phyloP scores from a whole-genome alignment of 495 filamentous ascomycete species.

The Podospora pseudoanserina region DNA sequence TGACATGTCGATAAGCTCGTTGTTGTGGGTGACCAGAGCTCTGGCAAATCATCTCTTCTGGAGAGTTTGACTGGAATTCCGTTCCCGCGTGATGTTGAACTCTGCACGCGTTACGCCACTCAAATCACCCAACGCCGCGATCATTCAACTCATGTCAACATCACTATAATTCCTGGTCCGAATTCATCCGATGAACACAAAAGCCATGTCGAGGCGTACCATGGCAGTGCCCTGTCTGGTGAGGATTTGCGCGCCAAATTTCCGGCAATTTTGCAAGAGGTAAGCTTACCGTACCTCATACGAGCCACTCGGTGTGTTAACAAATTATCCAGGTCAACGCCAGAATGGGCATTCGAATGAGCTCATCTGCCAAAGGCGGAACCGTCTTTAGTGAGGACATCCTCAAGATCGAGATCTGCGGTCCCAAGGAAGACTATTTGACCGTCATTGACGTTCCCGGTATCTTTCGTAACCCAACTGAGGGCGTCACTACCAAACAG shows the following conservation, averaged over 20 bases:
- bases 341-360: slow-evolving; percentile 36
- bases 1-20: slow-evolving; percentile 34
- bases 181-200: slow-evolving; percentile 24
- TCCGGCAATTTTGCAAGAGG: slow-evolving; percentile 25
- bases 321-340: slow-evolving; percentile 28
- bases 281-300: slow-evolving; percentile 9
- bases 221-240: slow-evolving; percentile 9
- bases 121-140: slow-evolving; percentile 48
- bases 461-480: slow-evolving; percentile 55
- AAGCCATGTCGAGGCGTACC: slow-evolving; percentile 19
- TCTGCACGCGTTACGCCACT: slow-evolving; percentile 55
- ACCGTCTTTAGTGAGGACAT: slow-evolving; percentile 50
- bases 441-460: slow-evolving; percentile 63
- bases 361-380: slow-evolving; percentile 1
- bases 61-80: slow-evolving; percentile 49
- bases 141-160: slow-evolving; percentile 23
- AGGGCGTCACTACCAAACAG: slow-evolving; percentile 42
- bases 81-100: slow-evolving; percentile 42
- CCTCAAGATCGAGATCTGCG: slow-evolving; percentile 53
- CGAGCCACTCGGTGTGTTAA: slow-evolving; percentile 1
- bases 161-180: slow-evolving; percentile 43
- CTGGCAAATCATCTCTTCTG: slow-evolving; percentile 48
- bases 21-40: slow-evolving; percentile 46
- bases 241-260: slow-evolving; percentile 21
- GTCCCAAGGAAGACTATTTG: slow-evolving; percentile 53